Conservation (phyloP, 148 eudicot species). For the Selenicereus undatus region DNA sequence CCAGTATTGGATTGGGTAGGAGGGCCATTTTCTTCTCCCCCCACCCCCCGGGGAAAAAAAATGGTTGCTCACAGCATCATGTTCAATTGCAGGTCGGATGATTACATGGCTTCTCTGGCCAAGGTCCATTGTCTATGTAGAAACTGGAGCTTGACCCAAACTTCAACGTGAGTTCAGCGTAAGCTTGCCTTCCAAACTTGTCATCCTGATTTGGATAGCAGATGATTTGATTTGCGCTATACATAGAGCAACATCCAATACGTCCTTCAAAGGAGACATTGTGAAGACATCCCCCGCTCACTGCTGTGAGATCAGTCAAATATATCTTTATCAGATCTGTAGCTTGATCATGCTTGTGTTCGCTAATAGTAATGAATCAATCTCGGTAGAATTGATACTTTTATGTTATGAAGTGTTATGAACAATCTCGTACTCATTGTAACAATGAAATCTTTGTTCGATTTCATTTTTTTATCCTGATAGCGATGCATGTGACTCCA, state of each 20-base stretch:
- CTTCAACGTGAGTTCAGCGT: conserved; percentile 9
- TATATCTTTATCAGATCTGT: neutral
- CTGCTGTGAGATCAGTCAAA: neutral
- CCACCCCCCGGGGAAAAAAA: neutral
- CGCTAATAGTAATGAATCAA: neutral
- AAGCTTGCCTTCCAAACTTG: too few species aligned
- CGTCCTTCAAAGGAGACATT: neutral
- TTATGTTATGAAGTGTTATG: too few species aligned
- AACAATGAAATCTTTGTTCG: too few species aligned
- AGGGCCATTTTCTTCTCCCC: neutral
- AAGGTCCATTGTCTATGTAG: conserved; percentile 76
- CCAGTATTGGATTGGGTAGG: neutral
- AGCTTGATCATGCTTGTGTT: neutral
- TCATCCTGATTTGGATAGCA: neutral
- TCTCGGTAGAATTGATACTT: neutral
- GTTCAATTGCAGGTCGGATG: conserved; percentile 61
- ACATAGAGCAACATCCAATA: neutral
- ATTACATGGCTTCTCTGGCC: conserved; percentile 89
- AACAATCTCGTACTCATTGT: too few species aligned
- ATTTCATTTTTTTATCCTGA: too few species aligned
- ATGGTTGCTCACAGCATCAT: neutral
- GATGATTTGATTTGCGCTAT: neutral
- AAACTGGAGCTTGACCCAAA: conserved; percentile 48
- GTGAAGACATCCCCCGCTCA: neutral
- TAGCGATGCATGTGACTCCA: too few species aligned